Evolutionary conservation across 2,329 filamentous ascomycete species (phyloP).

Genomic region (Calonectria pseudoreteaudii): DNA sequence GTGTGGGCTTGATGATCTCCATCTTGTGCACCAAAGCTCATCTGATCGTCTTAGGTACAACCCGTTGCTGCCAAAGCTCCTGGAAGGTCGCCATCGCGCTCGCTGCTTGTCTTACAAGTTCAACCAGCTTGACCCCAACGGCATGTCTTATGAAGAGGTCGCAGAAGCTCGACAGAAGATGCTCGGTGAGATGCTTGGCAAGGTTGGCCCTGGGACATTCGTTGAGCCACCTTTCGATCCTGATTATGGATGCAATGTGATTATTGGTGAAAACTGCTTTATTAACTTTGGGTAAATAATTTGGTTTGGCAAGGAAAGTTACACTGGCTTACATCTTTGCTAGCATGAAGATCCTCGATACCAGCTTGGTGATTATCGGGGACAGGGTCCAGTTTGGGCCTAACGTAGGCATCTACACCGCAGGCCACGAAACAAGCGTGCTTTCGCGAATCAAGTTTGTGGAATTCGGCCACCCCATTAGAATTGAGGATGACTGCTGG

Average conservation of each 20-base stretch:
- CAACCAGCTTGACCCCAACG: constrained; percentile 40
- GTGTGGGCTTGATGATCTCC: not conserved
- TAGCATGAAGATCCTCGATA: constrained; percentile 75
- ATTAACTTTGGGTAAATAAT: constrained; percentile 58
- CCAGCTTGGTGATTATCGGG: constrained; percentile 77
- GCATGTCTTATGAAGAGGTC: constrained; percentile 25
- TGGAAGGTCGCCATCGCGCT: constrained; percentile 38
- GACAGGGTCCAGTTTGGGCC: constrained; percentile 79
- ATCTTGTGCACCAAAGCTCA: not conserved
- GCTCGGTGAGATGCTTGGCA: constrained; percentile 32
- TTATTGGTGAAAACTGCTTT: constrained; percentile 72
- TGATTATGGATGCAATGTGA: constrained; percentile 76
- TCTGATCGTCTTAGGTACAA: constrained; percentile 33
- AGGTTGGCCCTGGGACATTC: constrained; percentile 54
- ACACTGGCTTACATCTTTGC: not conserved
- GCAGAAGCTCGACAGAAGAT: constrained; percentile 19
- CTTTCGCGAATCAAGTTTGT: constrained; percentile 59
- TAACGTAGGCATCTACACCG: constrained; percentile 77
- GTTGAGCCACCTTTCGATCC: constrained; percentile 72
- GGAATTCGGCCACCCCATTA: constrained; percentile 59
- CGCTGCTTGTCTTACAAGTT: constrained; percentile 36
- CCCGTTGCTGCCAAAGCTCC: constrained; percentile 25
- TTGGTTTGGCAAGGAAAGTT: not conserved
- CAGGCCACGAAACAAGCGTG: constrained; percentile 77
- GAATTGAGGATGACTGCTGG: constrained; percentile 67